Base-by-base conservation (phyloP, 192 early-diverging fungal species). In the Coemansia sp. region DNA sequence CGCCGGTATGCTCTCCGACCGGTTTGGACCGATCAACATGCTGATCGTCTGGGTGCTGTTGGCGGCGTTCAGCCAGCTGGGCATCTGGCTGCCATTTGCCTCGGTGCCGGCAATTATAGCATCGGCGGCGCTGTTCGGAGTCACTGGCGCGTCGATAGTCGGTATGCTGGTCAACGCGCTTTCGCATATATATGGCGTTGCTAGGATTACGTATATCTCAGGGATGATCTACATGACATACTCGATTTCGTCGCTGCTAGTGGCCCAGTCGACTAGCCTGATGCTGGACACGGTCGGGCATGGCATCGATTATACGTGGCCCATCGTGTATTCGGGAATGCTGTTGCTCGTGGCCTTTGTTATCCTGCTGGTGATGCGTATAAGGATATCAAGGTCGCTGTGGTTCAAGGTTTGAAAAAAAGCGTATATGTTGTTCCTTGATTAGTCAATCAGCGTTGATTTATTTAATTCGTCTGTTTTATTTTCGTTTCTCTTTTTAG, bases 201-300 rank as follows among this genome's bases (percentile, higher is more conserved):
- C 60, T 1, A 51, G 72, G 11, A 75, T 78, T 18, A 73, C 75
- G n/a, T 78, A 74, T 17, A 78, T 78, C 17, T 73, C 76, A 31
- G 81, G 81, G 4, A 32, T 83, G 55, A 66, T 83, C n/a, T 78
- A 78, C 57, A 75, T 76, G 76, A 68, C 73, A 7, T 73, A 73
- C 45, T 74, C 76, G 8, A 31, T 78, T 17, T 70, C 72, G 11
- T 75, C 72, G 17, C 70, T 83, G 5, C 64, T 65, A 0, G 76
- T 75, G 18, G 68, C 71, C 31, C 81, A 78, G 55, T 66, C 72
- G 10, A 56, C 81, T n/a, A 75, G 76, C 52, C 34, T 76, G 55
- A 71, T 83, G 73, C 75, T 83, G 20, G 80, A 82, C 38, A 74
- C 75, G 0, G 75, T 82, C 0, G 80, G 80, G 6, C 67, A 74